Evolutionary conservation across 345 rosid genomes (phyloP).

Genomic region (Barbarea vulgaris): DNA sequence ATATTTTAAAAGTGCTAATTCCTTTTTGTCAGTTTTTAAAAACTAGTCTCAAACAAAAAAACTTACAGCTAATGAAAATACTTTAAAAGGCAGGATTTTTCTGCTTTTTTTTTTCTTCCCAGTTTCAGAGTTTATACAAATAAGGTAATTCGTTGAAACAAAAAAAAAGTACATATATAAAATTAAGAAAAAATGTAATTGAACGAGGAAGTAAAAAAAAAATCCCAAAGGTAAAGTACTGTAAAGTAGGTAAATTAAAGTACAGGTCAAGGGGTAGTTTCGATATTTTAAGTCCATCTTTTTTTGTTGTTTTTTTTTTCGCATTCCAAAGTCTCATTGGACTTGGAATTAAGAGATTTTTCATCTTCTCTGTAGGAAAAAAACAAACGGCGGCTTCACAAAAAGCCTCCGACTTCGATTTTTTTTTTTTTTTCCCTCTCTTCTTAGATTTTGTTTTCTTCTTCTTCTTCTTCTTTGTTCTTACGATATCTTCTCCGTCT

Average conservation of each 20-base stretch:
- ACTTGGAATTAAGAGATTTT: neutral
- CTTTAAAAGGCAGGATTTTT: neutral
- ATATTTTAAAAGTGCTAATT: neutral
- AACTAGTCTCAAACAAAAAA: neutral
- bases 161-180: neutral
- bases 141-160: neutral
- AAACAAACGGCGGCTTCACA: slow-evolving; percentile 40
- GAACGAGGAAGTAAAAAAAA: neutral
- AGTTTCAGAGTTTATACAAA: slow-evolving; percentile 22
- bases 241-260: slow-evolving; percentile 2
- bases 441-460: neutral
- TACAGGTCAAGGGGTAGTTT: slow-evolving; percentile 22
- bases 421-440: neutral
- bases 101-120: neutral
- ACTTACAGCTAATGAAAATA: slow-evolving; percentile 19
- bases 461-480: neutral
- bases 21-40: neutral
- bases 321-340: slow-evolving; percentile 29
- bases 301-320: neutral
- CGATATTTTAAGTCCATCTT: neutral
- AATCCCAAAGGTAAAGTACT: neutral
- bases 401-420: slow-evolving; percentile 37
- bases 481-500: neutral
- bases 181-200: neutral
- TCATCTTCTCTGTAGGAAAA: slow-evolving; percentile 22